Evolutionary conservation across 495 filamentous ascomycete species (phyloP).

Genomic region (Niebla homalea): DNA sequence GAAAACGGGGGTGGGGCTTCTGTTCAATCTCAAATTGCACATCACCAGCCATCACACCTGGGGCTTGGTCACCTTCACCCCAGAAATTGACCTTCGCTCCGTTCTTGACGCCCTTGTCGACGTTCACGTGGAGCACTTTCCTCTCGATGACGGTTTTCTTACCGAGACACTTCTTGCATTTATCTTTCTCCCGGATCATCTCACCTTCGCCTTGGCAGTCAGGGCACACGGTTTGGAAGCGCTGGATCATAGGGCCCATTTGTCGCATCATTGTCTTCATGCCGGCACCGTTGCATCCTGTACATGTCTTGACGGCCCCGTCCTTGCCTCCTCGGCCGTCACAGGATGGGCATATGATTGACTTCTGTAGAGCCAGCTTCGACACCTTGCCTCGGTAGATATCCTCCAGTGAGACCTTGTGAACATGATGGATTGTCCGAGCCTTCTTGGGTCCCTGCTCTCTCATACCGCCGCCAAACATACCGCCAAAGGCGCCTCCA

Average conservation of each 20-base stretch:
- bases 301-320: slow-evolving; percentile 83
- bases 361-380: slow-evolving; percentile 93
- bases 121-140: slow-evolving; percentile 95
- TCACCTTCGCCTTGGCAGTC: slow-evolving; percentile 97
- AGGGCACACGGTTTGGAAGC: slow-evolving; percentile 97
- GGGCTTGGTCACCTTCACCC: slow-evolving; percentile 93
- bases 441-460: slow-evolving; percentile 84
- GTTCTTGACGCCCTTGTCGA: slow-evolving; percentile 84
- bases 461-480: slow-evolving; percentile 76
- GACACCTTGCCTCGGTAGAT: slow-evolving; percentile 97
- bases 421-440: slow-evolving; percentile 89
- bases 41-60: slow-evolving; percentile 82
- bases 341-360: slow-evolving; percentile 89
- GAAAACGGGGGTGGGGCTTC: slow-evolving; percentile 91
- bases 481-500: slow-evolving; percentile 62
- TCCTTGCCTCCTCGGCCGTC: slow-evolving; percentile 96
- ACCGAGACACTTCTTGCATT: slow-evolving; percentile 84
- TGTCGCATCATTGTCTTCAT: slow-evolving; percentile 99
- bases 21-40: slow-evolving; percentile 97
- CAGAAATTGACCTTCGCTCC: slow-evolving; percentile 93
- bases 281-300: slow-evolving; percentile 80
- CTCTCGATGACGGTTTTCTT: slow-evolving; percentile 97
- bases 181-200: slow-evolving; percentile 87
- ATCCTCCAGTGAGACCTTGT: slow-evolving; percentile 95
- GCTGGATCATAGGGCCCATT: slow-evolving; percentile 99